Percentiles rank a stretch among this genome's conserved stretches.
These are phyloP conservation scores for Mycena leptocephala DNA, from an alignment of 768 basidiomycete genomes.

Conservation along the genomic window DNA sequence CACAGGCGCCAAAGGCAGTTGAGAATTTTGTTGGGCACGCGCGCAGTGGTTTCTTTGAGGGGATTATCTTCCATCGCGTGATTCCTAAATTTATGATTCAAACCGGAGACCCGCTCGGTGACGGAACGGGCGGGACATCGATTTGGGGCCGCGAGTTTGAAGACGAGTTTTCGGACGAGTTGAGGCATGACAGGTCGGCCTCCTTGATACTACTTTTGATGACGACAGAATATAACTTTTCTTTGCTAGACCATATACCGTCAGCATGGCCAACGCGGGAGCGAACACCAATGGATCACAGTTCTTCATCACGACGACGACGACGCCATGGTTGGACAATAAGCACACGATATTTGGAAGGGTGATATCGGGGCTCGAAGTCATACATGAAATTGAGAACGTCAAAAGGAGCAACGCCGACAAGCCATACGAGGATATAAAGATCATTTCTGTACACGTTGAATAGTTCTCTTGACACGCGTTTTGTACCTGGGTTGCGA, in stretches of 20 bases:
- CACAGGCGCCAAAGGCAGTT: constrained; percentile 94
- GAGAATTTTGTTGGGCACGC: constrained; percentile 98
- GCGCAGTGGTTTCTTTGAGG: constrained; percentile 92
- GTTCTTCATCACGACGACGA: constrained; percentile 97
- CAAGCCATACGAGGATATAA: constrained; percentile 95
- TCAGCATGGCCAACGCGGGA: constrained; percentile 97
- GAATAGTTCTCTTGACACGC: no score
- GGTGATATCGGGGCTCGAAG: constrained; percentile 89
- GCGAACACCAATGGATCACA: constrained; percentile 95
- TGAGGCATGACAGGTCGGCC: constrained; percentile 90
- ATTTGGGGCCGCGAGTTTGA: constrained; percentile 95
- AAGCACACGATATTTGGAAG: constrained; percentile 96
- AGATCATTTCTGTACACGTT: no score
- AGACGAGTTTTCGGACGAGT: constrained; percentile 92
- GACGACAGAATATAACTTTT: not conserved
- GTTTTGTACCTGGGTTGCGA: no score
- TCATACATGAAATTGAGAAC: constrained; percentile 93
- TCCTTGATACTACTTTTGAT: not conserved
- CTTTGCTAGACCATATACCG: constrained; percentile 85
- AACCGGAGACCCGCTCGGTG: constrained; percentile 95
- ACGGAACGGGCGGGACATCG: constrained; percentile 92
- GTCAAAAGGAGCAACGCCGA: constrained; percentile 89
- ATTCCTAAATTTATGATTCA: constrained; percentile 99
- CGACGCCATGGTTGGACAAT: constrained; percentile 94
- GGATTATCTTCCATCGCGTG: constrained; percentile 95